Evolutionary conservation across 495 filamentous ascomycete genomes (phyloP).

Genomic region (Penicillium salamii): DNA sequence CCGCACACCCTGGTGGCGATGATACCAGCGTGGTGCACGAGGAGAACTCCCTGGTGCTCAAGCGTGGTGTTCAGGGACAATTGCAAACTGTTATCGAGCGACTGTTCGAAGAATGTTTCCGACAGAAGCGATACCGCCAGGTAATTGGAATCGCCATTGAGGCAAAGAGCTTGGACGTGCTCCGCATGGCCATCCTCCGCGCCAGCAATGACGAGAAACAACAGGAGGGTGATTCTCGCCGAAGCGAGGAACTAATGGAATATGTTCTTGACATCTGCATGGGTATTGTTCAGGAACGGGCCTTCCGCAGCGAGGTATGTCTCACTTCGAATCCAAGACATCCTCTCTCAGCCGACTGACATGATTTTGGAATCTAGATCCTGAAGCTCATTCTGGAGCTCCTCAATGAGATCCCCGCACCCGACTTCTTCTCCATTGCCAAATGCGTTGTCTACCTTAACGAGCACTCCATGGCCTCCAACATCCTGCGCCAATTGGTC

Average conservation of each 20-base stretch:
- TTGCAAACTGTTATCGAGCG: constrained; percentile 81
- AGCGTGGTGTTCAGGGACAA: constrained; percentile 60
- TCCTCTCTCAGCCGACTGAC: constrained; percentile 12
- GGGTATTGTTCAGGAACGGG: constrained; percentile 93
- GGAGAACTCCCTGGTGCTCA: constrained; percentile 52
- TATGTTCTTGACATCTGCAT: constrained; percentile 96
- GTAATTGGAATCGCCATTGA: constrained; percentile 99
- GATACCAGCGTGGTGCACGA: constrained; percentile 50
- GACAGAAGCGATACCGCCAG: constrained; percentile 84
- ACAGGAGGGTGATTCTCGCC: constrained; percentile 54
- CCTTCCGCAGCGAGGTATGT: constrained; percentile 72
- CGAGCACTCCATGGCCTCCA: constrained; percentile 87
- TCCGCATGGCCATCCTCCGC: constrained; percentile 79
- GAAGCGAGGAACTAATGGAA: constrained; percentile 92
- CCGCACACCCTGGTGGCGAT: constrained; percentile 53
- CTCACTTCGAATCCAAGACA: constrained; percentile 6
- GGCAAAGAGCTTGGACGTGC: constrained; percentile 86
- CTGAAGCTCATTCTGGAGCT: constrained; percentile 83
- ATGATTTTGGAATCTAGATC: constrained; percentile 52
- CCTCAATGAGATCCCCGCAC: constrained; percentile 80
- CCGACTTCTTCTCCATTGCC: constrained; percentile 97
- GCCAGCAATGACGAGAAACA: constrained; percentile 78
- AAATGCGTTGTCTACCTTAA: constrained; percentile 97
- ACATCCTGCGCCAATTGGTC: constrained; percentile 78
- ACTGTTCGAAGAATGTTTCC: constrained; percentile 87